Base-by-base conservation (phyloP, 2,329 filamentous ascomycete species). In the Geosmithia morbida region DNA sequence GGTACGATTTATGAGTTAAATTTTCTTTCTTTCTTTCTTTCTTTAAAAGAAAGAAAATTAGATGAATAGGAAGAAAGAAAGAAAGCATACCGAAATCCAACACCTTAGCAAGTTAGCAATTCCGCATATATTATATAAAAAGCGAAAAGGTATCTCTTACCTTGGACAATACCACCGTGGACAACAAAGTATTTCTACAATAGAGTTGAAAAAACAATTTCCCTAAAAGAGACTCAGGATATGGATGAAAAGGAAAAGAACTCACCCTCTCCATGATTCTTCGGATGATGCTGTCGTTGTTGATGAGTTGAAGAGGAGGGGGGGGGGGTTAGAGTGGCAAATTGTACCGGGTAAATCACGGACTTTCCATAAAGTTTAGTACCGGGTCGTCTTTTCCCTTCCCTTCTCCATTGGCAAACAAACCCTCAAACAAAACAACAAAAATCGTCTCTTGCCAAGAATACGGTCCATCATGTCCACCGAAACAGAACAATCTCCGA, bases 81-180 rank as follows among this genome's bases (percentile, higher is more conserved):
- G 30, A 40, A 40, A 3, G 46, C 44, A 37, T 63, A 72, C 71
- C 75, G 70, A 53, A 76, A 79, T 46, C 69, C 71, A 44, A 79
- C 75, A 47, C 75, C 75, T 8, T 17, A 54, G 55, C 65, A 56
- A 51, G 48, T 39, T 44, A 30, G 20, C 40, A 44, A 48, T 42
- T 51, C 20, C 30, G 20, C 3, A 11, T 37, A 13, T 41, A 39
- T 20, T 16, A 39, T 20, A 7, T 8, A 4, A 26, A 26, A 8
- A 26, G 8, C 8, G 10, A 16, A 13, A 13, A 4, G 41, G 39
- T 18, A 7, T 7, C 46, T 53, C 65, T 51, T 64, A 81, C 83
- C 83, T 72, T 87, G 83, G 13, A 87, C 83, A 40, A 54, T 53
- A 14, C 71, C 71, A 47, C 82, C 83, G 55, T 85, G 78, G 49